These are phyloP conservation scores for Ilyonectria sp. DNA, from an alignment of 2,329 filamentous ascomycete genomes.

Conservation along the genomic window DNA sequence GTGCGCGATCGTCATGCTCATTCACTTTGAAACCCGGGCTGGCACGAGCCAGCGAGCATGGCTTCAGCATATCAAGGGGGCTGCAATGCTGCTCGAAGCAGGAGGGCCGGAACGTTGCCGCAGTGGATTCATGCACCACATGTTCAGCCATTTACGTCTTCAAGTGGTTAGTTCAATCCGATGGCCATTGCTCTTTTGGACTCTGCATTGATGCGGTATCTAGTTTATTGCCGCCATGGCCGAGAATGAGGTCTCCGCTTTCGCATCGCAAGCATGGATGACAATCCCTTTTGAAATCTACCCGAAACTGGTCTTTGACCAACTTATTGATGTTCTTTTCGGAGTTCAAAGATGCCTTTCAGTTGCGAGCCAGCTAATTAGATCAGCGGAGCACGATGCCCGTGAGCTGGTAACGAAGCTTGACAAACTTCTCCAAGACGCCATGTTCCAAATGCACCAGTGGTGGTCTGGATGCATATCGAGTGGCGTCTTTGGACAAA, in stretches of 20 bases:
- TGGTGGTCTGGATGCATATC: slow-evolving; percentile 18
- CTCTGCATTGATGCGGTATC: not conserved
- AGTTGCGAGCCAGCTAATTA: slow-evolving; percentile 7
- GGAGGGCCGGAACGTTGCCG: slow-evolving; percentile 22
- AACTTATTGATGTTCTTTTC: slow-evolving; percentile 26
- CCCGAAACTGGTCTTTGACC: slow-evolving; percentile 26
- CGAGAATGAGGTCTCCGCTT: slow-evolving; percentile 20
- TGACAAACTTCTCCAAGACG: not conserved
- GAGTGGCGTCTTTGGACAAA: not conserved
- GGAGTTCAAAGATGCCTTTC: slow-evolving; percentile 21
- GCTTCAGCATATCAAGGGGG: slow-evolving; percentile 30
- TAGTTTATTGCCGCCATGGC: slow-evolving; percentile 31
- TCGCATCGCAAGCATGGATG: slow-evolving; percentile 29
- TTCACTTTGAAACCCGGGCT: slow-evolving; percentile 31
- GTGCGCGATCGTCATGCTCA: slow-evolving; percentile 21
- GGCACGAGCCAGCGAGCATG: slow-evolving; percentile 27
- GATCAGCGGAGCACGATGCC: not conserved
- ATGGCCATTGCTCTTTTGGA: too few relatives aligned
- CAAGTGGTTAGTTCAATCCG: slow-evolving; percentile 13
- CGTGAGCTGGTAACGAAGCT: not conserved
- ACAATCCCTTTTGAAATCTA: slow-evolving; percentile 22
- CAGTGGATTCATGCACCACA: slow-evolving; percentile 26
- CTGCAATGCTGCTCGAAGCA: slow-evolving; percentile 9
- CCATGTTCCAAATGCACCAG: slow-evolving; percentile 10
- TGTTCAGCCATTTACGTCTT: slow-evolving; percentile 31